Evolutionary conservation across 495 filamentous ascomycete genomes (phyloP).

Genomic region (Penicillium desertorum): DNA sequence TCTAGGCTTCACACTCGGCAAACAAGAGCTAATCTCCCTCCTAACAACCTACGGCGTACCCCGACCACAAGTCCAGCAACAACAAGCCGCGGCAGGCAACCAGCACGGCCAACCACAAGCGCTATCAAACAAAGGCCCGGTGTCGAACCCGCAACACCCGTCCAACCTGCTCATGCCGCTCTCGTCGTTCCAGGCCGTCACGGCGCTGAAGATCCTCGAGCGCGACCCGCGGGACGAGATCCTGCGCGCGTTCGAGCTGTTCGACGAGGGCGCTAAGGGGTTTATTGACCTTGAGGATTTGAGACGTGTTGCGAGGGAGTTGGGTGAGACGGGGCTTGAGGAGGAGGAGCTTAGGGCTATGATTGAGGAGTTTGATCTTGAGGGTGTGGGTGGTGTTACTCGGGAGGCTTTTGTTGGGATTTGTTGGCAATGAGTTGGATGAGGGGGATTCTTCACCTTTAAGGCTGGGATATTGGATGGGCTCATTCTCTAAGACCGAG

Average conservation of each 20-base stretch:
- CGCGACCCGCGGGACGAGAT: conserved; percentile 92
- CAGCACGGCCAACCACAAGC: conserved; percentile 15
- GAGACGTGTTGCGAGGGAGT: conserved; percentile 79
- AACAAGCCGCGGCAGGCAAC: conserved; percentile 23
- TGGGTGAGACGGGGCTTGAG: conserved; percentile 83
- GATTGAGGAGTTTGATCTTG: conserved; percentile 98
- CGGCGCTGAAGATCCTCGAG: conserved; percentile 73
- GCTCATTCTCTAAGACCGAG: not conserved
- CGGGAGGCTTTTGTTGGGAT: conserved; percentile 88
- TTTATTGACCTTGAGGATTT: conserved; percentile 85
- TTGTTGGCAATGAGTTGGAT: conserved; percentile 54
- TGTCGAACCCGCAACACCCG: conserved; percentile 45
- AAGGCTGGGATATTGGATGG: not conserved
- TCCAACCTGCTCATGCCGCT: conserved; percentile 67
- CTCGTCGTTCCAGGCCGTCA: conserved; percentile 72
- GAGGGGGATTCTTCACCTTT: not conserved
- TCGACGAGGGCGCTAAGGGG: conserved; percentile 78
- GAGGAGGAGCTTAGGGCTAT: conserved; percentile 92
- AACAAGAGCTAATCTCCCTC: conserved; percentile 74
- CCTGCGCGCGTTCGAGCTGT: conserved; percentile 83
- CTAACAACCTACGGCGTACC: conserved; percentile 72
- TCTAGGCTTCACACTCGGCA: conserved; percentile 86
- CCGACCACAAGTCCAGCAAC: conserved; percentile 49
- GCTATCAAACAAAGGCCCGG: conserved; percentile 26
- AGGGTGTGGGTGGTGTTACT: conserved; percentile 85